Conservation (phyloP, 768 basidiomycete genomes). For the Termitomyces sp. region DNA sequence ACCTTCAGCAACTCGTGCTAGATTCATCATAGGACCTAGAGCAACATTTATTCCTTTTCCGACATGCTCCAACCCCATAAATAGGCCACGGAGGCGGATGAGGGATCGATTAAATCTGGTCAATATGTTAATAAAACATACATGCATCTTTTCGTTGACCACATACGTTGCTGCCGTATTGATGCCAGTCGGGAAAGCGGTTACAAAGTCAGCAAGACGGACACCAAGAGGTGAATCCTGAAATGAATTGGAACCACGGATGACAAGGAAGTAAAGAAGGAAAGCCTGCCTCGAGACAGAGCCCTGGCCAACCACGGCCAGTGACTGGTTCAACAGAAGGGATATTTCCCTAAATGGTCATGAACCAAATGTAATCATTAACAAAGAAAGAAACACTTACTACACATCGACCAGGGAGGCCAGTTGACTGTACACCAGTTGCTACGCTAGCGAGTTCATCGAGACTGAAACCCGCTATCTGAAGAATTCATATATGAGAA, state of each 20-base stretch:
- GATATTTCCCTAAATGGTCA: constrained; percentile 33
- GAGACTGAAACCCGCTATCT: constrained; percentile 33
- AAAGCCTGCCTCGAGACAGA: constrained; percentile 42
- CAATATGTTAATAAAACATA: background rate
- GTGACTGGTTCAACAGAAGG: constrained; percentile 24
- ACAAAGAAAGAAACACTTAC: constrained; percentile 14
- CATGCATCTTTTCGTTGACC: background rate
- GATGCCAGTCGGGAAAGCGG: constrained; percentile 62
- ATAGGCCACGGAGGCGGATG: constrained; percentile 59
- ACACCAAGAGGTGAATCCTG: constrained; percentile 54
- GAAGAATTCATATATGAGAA: background rate
- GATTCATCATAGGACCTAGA: constrained; percentile 66
- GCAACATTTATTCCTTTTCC: constrained; percentile 74
- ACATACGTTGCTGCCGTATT: constrained; percentile 61
- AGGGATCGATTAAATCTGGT: constrained; percentile 39
- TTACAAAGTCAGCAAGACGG: constrained; percentile 51
- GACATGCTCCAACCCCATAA: constrained; percentile 70
- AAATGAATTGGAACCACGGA: background rate
- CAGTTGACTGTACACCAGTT: constrained; percentile 40
- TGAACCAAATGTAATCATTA: background rate
- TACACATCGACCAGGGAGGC: constrained; percentile 39
- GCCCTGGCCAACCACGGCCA: constrained; percentile 36
- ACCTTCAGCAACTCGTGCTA: constrained; percentile 56
- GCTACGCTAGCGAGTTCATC: constrained; percentile 43
- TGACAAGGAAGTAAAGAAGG: background rate